phyloP scores from a whole-genome alignment of 2,329 filamentous ascomycete species.

The Colletotrichum spinosum region DNA sequence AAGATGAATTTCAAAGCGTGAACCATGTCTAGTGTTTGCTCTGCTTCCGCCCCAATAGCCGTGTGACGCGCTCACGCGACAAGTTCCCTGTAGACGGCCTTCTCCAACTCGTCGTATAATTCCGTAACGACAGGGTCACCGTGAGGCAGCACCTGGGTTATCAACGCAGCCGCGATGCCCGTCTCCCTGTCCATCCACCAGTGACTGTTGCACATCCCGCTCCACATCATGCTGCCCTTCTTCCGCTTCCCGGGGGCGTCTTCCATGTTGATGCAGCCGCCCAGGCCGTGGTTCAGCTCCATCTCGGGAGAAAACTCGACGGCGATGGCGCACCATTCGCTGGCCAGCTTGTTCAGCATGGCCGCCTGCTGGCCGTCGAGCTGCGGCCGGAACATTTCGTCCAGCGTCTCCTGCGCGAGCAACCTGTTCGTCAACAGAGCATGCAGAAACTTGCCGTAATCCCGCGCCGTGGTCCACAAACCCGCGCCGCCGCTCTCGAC shows the following conservation, averaged over 20 bases:
- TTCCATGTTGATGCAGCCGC: constrained; percentile 53
- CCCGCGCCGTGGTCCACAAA: constrained; percentile 53
- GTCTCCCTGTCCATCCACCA: constrained; percentile 55
- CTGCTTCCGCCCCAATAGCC: not conserved
- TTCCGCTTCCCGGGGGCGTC: constrained; percentile 53
- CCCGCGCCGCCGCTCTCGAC: constrained; percentile 58
- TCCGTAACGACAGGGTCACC: constrained; percentile 49
- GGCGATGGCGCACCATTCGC: constrained; percentile 43
- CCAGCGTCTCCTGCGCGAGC: constrained; percentile 44
- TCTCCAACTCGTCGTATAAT: constrained; percentile 54
- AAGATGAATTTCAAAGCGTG: no score
- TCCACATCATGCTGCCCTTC: constrained; percentile 57
- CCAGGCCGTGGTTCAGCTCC: constrained; percentile 52
- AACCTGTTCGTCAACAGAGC: constrained; percentile 47
- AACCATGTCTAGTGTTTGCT: not conserved
- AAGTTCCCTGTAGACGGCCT: constrained; percentile 50
- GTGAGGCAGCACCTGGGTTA: constrained; percentile 53
- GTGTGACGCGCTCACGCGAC: not conserved
- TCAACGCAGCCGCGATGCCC: constrained; percentile 53
- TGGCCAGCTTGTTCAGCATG: constrained; percentile 39
- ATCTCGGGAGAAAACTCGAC: constrained; percentile 51
- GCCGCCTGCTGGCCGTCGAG: constrained; percentile 47
- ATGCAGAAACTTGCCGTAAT: constrained; percentile 52
- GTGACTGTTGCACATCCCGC: constrained; percentile 54
- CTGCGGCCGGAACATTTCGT: constrained; percentile 55